Conservation (phyloP, 352 stramenopile species). For the Pythium rhizo-oryzae region DNA sequence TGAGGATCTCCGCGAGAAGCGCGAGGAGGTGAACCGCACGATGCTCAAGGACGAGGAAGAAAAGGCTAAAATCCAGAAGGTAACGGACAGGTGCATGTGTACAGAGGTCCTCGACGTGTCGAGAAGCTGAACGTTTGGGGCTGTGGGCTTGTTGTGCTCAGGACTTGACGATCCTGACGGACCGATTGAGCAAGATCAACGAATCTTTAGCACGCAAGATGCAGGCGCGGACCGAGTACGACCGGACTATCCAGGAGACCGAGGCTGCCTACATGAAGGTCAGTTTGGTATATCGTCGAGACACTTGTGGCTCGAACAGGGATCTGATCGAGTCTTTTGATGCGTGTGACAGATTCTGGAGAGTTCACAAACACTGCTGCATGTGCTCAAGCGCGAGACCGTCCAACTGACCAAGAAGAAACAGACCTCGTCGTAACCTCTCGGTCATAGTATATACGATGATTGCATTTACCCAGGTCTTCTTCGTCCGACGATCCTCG, state of each 20-base stretch:
- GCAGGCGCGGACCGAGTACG: constrained; percentile 92
- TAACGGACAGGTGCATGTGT: constrained; percentile 1
- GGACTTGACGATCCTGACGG: constrained; percentile 91
- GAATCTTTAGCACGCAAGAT: constrained; percentile 90
- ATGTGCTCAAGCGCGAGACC: constrained; percentile 94
- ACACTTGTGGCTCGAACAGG: neutral
- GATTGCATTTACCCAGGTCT: too few species aligned
- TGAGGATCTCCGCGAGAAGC: constrained; percentile 92
- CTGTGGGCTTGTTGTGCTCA: constrained; percentile 8
- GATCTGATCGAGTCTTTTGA: neutral
- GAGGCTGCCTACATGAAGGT: constrained; percentile 95
- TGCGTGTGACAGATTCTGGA: constrained; percentile 83
- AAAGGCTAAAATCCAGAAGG: constrained; percentile 95
- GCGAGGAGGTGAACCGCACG: constrained; percentile 89
- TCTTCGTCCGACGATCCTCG: neutral
- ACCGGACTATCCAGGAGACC: constrained; percentile 94
- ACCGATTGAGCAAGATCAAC: constrained; percentile 92
- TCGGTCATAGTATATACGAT: neutral
- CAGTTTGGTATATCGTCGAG: neutral
- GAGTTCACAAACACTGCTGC: constrained; percentile 93
- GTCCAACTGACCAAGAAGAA: constrained; percentile 96
- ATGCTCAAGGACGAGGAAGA: constrained; percentile 96
- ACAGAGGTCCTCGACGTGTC: too few species aligned
- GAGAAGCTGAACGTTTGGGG: too few species aligned
- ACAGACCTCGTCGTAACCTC: constrained; percentile 74